These are phyloP conservation scores for Colletotrichum sp. DNA, from an alignment of 2,329 filamentous ascomycete genomes.

Conservation along the genomic window DNA sequence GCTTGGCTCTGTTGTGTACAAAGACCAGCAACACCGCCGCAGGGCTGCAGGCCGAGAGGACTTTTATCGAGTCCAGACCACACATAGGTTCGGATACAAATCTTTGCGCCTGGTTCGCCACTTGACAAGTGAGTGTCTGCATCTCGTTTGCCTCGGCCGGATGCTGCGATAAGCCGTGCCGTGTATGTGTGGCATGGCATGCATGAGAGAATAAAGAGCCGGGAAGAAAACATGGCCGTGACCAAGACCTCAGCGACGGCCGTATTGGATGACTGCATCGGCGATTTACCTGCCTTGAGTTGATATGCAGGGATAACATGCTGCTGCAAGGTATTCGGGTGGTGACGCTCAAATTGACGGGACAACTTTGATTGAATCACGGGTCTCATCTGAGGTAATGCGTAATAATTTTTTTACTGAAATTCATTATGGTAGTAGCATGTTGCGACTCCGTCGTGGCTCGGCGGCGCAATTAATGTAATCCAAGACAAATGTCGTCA, in stretches of 20 bases:
- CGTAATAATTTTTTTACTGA: not conserved
- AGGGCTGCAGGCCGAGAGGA: not conserved
- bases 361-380: not conserved
- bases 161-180: not conserved
- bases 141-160: not conserved
- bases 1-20: not conserved
- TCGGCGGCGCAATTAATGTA: not conserved
- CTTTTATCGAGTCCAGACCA: not conserved
- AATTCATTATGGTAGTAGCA: not conserved
- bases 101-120: not conserved
- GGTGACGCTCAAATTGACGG: not conserved
- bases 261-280: constrained; percentile 5
- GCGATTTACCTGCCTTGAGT: not conserved
- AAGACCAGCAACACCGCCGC: not conserved
- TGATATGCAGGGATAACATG: not conserved
- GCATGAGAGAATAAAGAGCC: not conserved
- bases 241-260: not conserved
- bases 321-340: not conserved
- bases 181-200: not conserved
- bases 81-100: not conserved
- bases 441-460: not conserved
- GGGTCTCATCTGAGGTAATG: not conserved
- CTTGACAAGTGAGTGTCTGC: not conserved
- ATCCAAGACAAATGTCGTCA: not conserved
- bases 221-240: not conserved